Base-by-base conservation (phyloP, 441 rosid genomes). In the Arabidopsis hybrid region DNA sequence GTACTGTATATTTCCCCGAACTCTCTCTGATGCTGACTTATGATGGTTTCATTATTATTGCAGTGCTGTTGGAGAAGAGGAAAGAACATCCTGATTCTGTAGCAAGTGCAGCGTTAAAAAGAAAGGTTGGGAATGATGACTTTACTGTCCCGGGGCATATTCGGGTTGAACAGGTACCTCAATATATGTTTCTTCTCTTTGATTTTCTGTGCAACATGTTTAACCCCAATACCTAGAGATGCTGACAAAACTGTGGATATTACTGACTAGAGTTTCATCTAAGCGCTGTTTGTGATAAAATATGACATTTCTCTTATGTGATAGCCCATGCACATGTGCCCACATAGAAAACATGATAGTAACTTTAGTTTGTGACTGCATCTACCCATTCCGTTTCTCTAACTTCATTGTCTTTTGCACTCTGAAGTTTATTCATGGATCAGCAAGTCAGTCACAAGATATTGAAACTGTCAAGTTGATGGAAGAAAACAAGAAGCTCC, bases 401-500 rank as follows among this genome's bases (percentile, higher is more conserved):
- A 40, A 69, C 60, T 39, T 73, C 12, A 40, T 29, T 67, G 42
- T 46, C 18, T 69, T 42, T 50, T 21, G 65, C 60, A 39, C 74
- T 50, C 42, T 45, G 60, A 58, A 78, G 74, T 47, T 67, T 43
- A 57, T 59, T 32, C 73, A 35, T 16, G 70, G 65, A 66, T 69
- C 79, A 53, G 65, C 76, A 34, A 82, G 52, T 59, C 83, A 38
- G 68, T 68, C 43, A 35, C 81, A 67, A 74, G 79, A 78, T 60
- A 71, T 29, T 70, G 91, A 87, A 80, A 76, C 78, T 69, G 67
- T 75, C 65, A 80, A 66, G 76, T 74, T 90, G 89, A 80, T 85
- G 81, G 89, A 83, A 71, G 88, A 90, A 84, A 89, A 90, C 82
- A 73, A 82, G 83, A 89, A 83, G 75, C 92, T 95, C 42, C 85